phyloP scores from a whole-genome alignment of 495 filamentous ascomycete species.

The Hypoxylon crocopeplum region DNA sequence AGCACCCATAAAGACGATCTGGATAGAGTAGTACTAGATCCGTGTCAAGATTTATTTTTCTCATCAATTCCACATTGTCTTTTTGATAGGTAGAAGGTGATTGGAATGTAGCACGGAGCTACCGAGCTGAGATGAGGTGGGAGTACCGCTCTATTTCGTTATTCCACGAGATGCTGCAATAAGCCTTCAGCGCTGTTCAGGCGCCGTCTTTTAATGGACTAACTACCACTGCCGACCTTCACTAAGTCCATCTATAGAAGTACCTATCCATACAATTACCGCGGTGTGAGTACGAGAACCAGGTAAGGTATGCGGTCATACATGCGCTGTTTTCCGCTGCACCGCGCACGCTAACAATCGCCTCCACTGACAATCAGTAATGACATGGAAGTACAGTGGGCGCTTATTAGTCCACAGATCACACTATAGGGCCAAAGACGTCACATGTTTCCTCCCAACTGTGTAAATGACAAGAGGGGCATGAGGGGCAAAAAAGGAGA shows the following conservation, averaged over 20 bases:
- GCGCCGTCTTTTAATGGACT: conserved; percentile 1
- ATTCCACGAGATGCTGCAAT: conserved; percentile 1
- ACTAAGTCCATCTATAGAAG: too few relatives aligned
- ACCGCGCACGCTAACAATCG: conserved; percentile 4
- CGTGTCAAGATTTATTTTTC: not conserved
- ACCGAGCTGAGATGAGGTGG: conserved; percentile 6
- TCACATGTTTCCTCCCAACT: conserved; percentile 21
- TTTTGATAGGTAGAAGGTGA: not conserved
- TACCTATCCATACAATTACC: too few relatives aligned
- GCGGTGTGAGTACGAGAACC: too few relatives aligned
- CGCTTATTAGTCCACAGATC: too few relatives aligned
- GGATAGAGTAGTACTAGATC: not conserved
- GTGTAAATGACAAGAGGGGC: not conserved
- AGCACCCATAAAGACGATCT: too few relatives aligned
- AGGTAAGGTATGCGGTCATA: conserved; percentile 24
- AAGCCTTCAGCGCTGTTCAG: not conserved
- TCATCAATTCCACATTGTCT: conserved; percentile 5
- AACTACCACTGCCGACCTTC: not conserved
- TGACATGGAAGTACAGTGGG: too few relatives aligned
- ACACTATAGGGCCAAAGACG: conserved; percentile 10
- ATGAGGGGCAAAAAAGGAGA: conserved; percentile 17
- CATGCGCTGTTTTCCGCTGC: conserved; percentile 17
- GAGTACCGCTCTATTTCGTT: conserved; percentile 11
- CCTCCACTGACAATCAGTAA: not conserved
- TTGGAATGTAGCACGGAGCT: conserved; percentile 9